phyloP scores from a whole-genome alignment of 1,284 basidiomycete genomes.

The Mycosarcoma maydis region DNA sequence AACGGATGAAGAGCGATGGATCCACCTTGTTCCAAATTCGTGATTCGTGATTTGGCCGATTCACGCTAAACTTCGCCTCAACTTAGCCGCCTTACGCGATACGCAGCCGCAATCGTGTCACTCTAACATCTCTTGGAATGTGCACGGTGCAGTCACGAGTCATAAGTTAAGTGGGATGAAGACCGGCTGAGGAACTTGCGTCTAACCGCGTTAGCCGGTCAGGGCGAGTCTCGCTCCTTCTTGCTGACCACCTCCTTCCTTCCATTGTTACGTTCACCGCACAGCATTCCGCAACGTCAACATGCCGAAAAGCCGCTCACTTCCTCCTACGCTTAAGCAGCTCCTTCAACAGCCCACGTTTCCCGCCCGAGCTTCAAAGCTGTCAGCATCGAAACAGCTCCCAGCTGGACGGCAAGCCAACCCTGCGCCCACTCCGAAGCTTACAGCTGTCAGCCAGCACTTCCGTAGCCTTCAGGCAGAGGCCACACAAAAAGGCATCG shows the following conservation, averaged over 20 bases:
- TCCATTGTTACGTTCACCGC: background rate
- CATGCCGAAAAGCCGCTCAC: conserved; percentile 52
- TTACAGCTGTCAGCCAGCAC: conserved; percentile 71
- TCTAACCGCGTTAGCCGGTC: background rate
- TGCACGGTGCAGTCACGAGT: background rate
- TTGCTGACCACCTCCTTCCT: background rate
- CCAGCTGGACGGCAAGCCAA: conserved; percentile 70
- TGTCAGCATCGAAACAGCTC: conserved; percentile 23
- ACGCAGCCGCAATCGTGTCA: conserved; percentile 4
- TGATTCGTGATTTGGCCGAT: no score
- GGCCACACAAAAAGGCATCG: conserved; percentile 73
- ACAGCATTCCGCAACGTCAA: background rate
- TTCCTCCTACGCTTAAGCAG: conserved; percentile 73
- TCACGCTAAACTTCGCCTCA: no score
- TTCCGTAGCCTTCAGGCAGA: conserved; percentile 73
- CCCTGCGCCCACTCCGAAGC: conserved; percentile 74
- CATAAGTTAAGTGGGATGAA: no score
- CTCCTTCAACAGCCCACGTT: conserved; percentile 77
- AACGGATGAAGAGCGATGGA: background rate
- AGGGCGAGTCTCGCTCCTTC: no score
- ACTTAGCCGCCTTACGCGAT: conserved; percentile 2
- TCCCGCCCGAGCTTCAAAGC: conserved; percentile 72
- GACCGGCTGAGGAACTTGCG: background rate
- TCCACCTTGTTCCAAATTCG: no score
- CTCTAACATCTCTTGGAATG: background rate